These are phyloP conservation scores for Aureobasidium melanogenum DNA, from an alignment of 2,329 filamentous ascomycete genomes.

Conservation along the genomic window DNA sequence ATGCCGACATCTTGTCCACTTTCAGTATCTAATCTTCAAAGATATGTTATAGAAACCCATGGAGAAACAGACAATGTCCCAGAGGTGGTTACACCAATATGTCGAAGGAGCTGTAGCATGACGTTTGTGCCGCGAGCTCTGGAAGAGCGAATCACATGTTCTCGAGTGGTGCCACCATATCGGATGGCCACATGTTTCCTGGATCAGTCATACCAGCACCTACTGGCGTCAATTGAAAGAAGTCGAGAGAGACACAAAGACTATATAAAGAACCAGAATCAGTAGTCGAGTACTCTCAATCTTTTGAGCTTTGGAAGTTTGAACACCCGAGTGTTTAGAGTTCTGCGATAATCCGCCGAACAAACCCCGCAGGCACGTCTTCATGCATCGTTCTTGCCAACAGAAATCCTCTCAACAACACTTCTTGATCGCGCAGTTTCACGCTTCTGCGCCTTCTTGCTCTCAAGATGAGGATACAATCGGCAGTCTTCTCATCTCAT, in stretches of 20 bases:
- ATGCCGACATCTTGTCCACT: conserved; percentile 36
- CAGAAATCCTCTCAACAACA: background rate
- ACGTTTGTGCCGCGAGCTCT: background rate
- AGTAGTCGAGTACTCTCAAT: background rate
- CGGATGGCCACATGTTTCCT: background rate
- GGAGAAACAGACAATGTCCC: background rate
- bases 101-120: background rate
- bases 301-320: background rate
- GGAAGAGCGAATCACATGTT: background rate
- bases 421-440: too few relatives aligned
- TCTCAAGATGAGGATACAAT: too few relatives aligned
- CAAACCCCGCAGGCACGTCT: background rate
- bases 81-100: background rate
- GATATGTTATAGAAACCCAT: background rate
- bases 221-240: background rate
- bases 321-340: background rate
- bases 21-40: background rate
- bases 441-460: too few relatives aligned
- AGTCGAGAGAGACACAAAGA: background rate
- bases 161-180: background rate
- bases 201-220: background rate
- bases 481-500: background rate
- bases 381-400: background rate
- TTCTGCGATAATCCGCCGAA: background rate
- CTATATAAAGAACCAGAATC: background rate